These are phyloP conservation scores for Nigrospora sphaerica DNA, from an alignment of 2,329 filamentous ascomycete genomes.

Conservation along the genomic window DNA sequence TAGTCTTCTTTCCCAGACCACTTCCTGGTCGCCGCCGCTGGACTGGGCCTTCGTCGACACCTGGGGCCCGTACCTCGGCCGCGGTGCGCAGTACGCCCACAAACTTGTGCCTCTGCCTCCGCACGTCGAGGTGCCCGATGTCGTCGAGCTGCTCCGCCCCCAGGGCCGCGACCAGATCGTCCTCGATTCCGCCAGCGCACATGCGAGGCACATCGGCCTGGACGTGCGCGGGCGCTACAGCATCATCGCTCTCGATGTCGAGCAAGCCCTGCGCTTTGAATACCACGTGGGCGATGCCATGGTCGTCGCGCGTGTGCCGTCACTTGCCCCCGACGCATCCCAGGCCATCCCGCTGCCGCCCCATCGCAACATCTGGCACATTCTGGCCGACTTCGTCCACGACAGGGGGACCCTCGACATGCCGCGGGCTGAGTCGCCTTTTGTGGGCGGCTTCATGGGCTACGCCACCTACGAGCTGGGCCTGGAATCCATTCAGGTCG, in stretches of 20 bases:
- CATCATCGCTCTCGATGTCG: constrained; percentile 63
- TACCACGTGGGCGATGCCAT: constrained; percentile 44
- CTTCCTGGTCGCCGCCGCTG: not conserved
- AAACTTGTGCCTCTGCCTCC: constrained; percentile 34
- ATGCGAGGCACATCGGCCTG: constrained; percentile 30
- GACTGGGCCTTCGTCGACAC: not conserved
- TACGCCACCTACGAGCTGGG: constrained; percentile 83
- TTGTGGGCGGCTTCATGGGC: constrained; percentile 79
- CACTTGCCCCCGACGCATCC: constrained; percentile 4
- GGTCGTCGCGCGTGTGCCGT: constrained; percentile 21
- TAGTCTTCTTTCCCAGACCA: constrained; percentile 22
- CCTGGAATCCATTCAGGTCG: constrained; percentile 50
- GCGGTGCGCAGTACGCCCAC: constrained; percentile 28
- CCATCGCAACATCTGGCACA: constrained; percentile 38
- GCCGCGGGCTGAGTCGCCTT: constrained; percentile 39
- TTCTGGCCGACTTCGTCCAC: constrained; percentile 38
- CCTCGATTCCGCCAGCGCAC: constrained; percentile 52
- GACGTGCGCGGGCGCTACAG: constrained; percentile 58
- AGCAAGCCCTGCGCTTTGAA: constrained; percentile 48
- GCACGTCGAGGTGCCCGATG: constrained; percentile 41
- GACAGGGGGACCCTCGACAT: constrained; percentile 10
- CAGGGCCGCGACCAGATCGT: constrained; percentile 41
- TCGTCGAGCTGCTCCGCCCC: constrained; percentile 43
- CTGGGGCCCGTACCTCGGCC: not conserved
- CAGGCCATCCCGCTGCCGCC: constrained; percentile 16